Base-by-base conservation (phyloP, 176 grass and related monocot species). In the Ampelocalamus luodianensis region DNA sequence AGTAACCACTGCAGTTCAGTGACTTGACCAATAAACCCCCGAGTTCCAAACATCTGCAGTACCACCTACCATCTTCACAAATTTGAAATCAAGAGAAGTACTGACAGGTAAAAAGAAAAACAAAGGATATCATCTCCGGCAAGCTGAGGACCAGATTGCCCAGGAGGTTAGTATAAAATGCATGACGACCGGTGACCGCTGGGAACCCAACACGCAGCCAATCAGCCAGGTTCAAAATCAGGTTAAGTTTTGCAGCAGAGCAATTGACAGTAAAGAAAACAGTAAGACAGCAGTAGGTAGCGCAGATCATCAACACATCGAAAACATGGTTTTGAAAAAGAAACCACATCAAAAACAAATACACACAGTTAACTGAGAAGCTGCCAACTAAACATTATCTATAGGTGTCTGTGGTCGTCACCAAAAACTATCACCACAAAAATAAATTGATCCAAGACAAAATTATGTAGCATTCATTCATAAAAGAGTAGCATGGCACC, bases 391-490 rank as follows among this genome's bases (percentile, higher is more conserved):
- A 51, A 12, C 39, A 70, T 7, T 38, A 39, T 44, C 5, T 16
- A 14, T 71, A 6, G 15, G 72, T 3, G 50, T 5, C n/a, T 55
- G 3, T 54, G 34, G 2, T 12, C 6, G 10, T 27, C 24, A 2
- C 15, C 3, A 42, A 24, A 77, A 11, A 6, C 6, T 59, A 72
- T 15, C 7, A 36, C 1, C 9, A 16, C 14, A 3, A 18, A 59
- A 5, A 46, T n/a, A 27, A 5, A 58, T 16, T 0, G 0, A 74
- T 1, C 59, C 38, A 61, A 14, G 14, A 8, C 46, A 90, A 39
- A 83, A 32, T 55, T 87, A 74, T 79, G 42, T 60, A 67, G 60
- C 39, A 90, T 90, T 76, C 65, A 87, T 58, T 50, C 39, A 79
- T 7, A 82, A 67, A 64, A 23, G 4, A 74, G 59, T 42, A 79